Base-by-base conservation (phyloP, 2,329 filamentous ascomycete genomes). In the Waltergamsia citrina region DNA sequence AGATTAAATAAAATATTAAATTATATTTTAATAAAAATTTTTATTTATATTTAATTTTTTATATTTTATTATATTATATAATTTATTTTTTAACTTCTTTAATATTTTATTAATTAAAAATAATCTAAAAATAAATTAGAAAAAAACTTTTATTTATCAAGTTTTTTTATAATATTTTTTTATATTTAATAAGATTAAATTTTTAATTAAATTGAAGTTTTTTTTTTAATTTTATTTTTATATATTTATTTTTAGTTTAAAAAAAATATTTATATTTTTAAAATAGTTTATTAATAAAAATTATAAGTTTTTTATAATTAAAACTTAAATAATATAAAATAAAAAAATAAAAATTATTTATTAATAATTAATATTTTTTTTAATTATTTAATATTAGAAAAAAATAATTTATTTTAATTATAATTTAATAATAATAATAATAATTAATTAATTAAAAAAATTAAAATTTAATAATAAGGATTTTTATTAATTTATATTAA, bases 311-410 rank as follows among this genome's bases (percentile, higher is more conserved):
- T n/a, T 24, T n/a, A 8, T 12, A n/a, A 15, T n/a, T 29, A 21
- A 15, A 17, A 12, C n/a, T 35, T 7, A 47, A 24, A 22, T 58
- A 15, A 20, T 39, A 22, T 32, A 42, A 4, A 42, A 25, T 30
- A 29, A 8, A 16, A 8, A 29, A 8, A 11, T 24, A 8, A 8
- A n/a, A n/a, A n/a, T n/a, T n/a, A n/a, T n/a, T 24, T n/a, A 8
- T 24, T 8, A 8, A 17, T 11, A n/a, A 17, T 24, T 24, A 24
- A n/a, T 24, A n/a, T n/a, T 24, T n/a, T 8, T n/a, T n/a, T 8
- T n/a, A n/a, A 8, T 24, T 8, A 24, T n/a, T 8, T 8, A n/a
- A 24, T 24, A 8, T 24, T 8, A 8, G n/a, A 8, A 8, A n/a
- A 8, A 8, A 24, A n/a, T n/a, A 8, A 8, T 24, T n/a, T 24